These are phyloP conservation scores for Vitis hybrid DNA, from an alignment of 177 flowering plant species.

Conservation along the genomic window DNA sequence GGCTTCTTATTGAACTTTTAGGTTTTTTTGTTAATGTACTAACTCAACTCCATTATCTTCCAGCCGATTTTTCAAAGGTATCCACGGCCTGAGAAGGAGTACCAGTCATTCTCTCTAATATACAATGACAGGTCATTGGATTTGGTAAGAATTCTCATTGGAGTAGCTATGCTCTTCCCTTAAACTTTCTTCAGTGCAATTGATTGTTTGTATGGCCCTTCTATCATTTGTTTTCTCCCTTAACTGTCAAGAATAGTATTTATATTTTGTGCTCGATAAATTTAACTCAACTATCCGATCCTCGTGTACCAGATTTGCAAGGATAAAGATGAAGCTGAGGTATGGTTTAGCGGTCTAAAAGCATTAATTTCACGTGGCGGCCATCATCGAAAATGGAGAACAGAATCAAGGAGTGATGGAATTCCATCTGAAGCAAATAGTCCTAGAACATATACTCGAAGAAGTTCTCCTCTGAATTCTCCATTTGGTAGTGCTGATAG, in stretches of 20 bases:
- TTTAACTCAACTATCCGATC: background rate
- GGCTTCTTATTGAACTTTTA: background rate
- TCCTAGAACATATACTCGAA: slow-evolving; percentile 83
- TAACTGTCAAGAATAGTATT: background rate
- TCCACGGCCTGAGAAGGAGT: slow-evolving; percentile 76
- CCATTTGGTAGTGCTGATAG: slow-evolving; percentile 83
- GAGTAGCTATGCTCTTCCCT: background rate
- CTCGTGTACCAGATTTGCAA: slow-evolving; percentile 73
- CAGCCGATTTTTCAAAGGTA: slow-evolving; percentile 78
- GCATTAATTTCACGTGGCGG: slow-evolving; percentile 78
- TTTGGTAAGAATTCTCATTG: slow-evolving; percentile 39
- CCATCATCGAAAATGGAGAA: slow-evolving; percentile 84
- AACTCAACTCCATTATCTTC: slow-evolving; percentile 8
- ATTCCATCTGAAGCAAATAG: slow-evolving; percentile 90
- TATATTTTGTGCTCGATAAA: background rate
- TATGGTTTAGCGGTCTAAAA: slow-evolving; percentile 94
- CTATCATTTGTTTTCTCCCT: background rate
- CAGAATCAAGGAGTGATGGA: slow-evolving; percentile 97
- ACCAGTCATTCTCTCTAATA: slow-evolving; percentile 76
- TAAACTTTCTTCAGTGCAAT: background rate
- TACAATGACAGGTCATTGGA: slow-evolving; percentile 66
- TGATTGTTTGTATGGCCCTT: background rate
- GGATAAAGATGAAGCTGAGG: slow-evolving; percentile 99
- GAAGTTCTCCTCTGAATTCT: slow-evolving; percentile 93
- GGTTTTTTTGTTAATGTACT: slow-evolving; percentile 2